Base-by-base conservation (phyloP, 2,329 filamentous ascomycete species). In the Aspergillus sp. region DNA sequence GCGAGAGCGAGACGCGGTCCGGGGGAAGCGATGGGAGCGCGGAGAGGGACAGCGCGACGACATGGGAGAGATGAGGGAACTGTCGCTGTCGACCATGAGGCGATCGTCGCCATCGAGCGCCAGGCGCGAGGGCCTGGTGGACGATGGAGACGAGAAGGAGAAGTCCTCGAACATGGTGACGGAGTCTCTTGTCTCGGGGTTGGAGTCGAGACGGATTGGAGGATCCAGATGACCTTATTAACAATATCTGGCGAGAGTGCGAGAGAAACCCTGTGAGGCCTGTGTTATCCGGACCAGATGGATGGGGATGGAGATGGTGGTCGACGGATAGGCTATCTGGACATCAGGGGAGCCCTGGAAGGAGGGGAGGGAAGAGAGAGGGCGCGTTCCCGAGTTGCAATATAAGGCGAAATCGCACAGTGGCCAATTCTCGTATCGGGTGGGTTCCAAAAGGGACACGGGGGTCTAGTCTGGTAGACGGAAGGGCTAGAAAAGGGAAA, bases 31-130 rank as follows among this genome's bases (percentile, higher is more conserved):
- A 48, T 71, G 68, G 32, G 62, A 62, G 3, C 71, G 71, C n/a
- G 76, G 77, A n/a, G 76, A 79, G 2, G 76, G 74, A 63, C 75
- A 78, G 21, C 75, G 76, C 11, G 77, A 78, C 13, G 76, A 78
- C 41, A 78, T 64, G 6, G 77, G 77, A 11, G 77, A 78, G 54
- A 78, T 72, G 49, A 77, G 57, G 7, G 68, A 63, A 63, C 74
- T 75, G 58, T 77, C 75, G 52, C 70, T 70, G 58, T 77, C 76
- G 48, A 71, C 61, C 69, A 75, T 74, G 36, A 70, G 67, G 50
- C 71, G 70, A 54, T 75, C 72, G 38, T 77, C 73, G 47, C 64
- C 67, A 58, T 75, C 73, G n/a, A 71, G 50, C 8, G 68, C 60
- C 21, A 70, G 60, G 48, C 70, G 70, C 52, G 70, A 57, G 0